phyloP scores from a whole-genome alignment of 129 eudicot species.

The Apium graveolens region DNA sequence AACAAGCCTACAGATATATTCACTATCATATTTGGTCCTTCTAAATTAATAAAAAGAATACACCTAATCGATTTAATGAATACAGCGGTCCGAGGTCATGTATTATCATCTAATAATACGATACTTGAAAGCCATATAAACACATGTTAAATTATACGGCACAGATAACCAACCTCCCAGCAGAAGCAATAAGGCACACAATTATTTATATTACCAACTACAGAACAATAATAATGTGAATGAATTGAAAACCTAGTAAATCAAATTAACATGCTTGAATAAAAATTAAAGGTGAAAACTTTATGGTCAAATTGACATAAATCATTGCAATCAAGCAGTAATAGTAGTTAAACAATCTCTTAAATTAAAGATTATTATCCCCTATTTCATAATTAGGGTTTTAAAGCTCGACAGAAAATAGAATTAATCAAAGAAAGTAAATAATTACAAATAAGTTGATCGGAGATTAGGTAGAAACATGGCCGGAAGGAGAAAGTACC shows the following conservation, averaged over 20 bases:
- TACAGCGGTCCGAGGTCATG: too few species aligned
- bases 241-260: not conserved
- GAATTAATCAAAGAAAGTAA: not conserved
- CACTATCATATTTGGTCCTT: too few species aligned
- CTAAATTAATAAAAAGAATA: too few species aligned
- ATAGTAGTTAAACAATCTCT: not conserved
- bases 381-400: not conserved
- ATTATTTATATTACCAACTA: not conserved
- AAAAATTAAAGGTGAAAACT: not conserved
- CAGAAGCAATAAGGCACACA: not conserved
- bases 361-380: not conserved
- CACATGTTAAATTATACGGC: too few species aligned
- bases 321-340: not conserved
- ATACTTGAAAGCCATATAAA: too few species aligned
- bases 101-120: not conserved
- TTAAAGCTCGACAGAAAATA: not conserved
- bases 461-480: not conserved
- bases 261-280: not conserved
- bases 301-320: not conserved
- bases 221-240: not conserved
- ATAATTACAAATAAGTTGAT: not conserved
- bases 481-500: not conserved
- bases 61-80: too few species aligned
- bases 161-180: too few species aligned
- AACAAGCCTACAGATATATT: not conserved